phyloP scores from a whole-genome alignment of 1,284 basidiomycete species.

The Melampsora larici-populina region DNA sequence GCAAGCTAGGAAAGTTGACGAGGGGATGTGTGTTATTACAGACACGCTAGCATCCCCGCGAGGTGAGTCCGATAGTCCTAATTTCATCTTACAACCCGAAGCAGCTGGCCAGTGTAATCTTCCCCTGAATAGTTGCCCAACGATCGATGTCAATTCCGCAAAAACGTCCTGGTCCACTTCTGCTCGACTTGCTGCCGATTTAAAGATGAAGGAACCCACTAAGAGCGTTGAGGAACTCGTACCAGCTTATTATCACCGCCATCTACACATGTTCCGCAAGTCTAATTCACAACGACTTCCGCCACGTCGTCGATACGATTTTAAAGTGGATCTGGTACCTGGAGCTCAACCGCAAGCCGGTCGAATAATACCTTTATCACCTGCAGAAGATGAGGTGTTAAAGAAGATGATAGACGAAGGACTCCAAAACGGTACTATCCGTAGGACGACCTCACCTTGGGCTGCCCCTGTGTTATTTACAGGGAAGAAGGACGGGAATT shows the following conservation, averaged over 20 bases:
- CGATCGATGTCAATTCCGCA: no score
- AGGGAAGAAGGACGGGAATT: no score
- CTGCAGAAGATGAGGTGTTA: not conserved
- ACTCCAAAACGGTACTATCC: conserved; percentile 23
- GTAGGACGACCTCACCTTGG: conserved; percentile 55
- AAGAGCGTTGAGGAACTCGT: not conserved
- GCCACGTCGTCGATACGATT: not conserved
- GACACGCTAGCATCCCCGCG: conserved; percentile 17
- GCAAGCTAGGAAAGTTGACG: not conserved
- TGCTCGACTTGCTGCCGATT: no score
- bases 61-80: not conserved
- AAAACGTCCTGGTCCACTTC: no score
- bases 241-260: not conserved
- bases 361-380: not conserved
- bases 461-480: no score
- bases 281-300: not conserved
- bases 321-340: not conserved
- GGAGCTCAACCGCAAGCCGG: no score
- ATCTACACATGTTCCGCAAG: not conserved
- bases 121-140: not conserved
- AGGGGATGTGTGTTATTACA: not conserved
- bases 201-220: no score
- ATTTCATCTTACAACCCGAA: not conserved
- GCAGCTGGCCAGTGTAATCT: not conserved
- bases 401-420: not conserved